A percentile compares a stretch with the other conserved stretches of the same genome.
Evolutionary conservation across 176 grass and related monocot species (phyloP).

Genomic region (Aegilops bicornis): DNA sequence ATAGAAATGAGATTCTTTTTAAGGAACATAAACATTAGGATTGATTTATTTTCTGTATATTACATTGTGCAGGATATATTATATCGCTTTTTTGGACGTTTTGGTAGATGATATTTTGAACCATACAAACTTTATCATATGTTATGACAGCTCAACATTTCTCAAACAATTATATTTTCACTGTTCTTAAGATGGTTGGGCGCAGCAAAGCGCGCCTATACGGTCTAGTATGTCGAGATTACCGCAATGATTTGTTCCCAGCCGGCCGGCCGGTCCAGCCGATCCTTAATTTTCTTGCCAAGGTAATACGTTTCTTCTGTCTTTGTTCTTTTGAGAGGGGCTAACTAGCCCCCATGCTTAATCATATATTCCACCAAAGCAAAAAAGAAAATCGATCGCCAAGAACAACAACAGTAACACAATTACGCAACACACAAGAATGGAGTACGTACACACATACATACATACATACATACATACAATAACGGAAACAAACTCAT

Average conservation of each 20-base stretch:
- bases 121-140: too few relatives aligned
- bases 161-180: too few relatives aligned
- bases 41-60: too few relatives aligned
- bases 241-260: neutral
- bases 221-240: conserved; percentile 16
- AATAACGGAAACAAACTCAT: conserved; percentile 8
- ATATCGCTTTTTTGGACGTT: too few relatives aligned
- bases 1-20: too few relatives aligned
- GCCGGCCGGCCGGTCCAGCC: neutral
- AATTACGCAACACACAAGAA: conserved; percentile 20
- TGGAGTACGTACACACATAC: neutral
- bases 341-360: neutral
- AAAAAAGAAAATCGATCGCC: neutral
- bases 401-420: neutral
- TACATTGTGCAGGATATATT: too few relatives aligned
- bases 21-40: too few relatives aligned
- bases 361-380: conserved; percentile 12
- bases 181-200: too few relatives aligned
- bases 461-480: neutral
- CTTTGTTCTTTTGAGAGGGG: neutral
- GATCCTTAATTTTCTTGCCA: neutral
- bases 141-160: too few relatives aligned
- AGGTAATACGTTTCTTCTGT: neutral
- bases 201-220: too few relatives aligned
- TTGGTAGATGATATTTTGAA: too few relatives aligned